These are phyloP conservation scores for Coniferiporia weirii DNA, from an alignment of 1,284 basidiomycete genomes.

Conservation along the genomic window DNA sequence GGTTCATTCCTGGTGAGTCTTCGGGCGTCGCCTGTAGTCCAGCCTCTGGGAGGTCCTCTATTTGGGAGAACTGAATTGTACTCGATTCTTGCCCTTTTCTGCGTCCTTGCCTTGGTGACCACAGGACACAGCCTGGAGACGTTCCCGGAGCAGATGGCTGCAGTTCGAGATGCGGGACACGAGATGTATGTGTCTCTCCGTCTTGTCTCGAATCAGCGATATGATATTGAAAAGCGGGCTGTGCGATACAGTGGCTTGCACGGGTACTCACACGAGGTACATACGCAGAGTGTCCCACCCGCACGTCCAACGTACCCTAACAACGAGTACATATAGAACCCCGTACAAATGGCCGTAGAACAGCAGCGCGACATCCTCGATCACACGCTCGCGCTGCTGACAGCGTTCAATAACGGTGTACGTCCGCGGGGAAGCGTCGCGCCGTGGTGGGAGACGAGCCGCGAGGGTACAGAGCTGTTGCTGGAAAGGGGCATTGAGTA, in stretches of 20 bases:
- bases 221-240: background rate
- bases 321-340: conserved; percentile 41
- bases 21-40: too few relatives aligned
- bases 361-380: conserved; percentile 74
- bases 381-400: conserved; percentile 61
- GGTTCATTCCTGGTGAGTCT: conserved; percentile 67
- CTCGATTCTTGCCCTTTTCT: too few relatives aligned
- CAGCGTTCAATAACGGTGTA: conserved; percentile 63
- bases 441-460: conserved; percentile 78
- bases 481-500: conserved; percentile 75
- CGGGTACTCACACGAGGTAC: conserved; percentile 69
- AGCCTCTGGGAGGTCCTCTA: too few relatives aligned
- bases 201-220: background rate
- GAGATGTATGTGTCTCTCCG: conserved; percentile 44
- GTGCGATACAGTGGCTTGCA: conserved; percentile 49
- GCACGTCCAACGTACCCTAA: background rate
- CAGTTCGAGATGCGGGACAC: conserved; percentile 63
- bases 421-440: conserved; percentile 66
- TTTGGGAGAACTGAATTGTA: background rate
- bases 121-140: conserved; percentile 66
- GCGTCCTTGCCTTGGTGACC: too few relatives aligned
- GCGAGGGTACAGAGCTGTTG: conserved; percentile 60
- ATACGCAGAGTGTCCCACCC: background rate
- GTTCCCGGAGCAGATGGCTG: conserved; percentile 60
- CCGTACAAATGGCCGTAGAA: conserved; percentile 51